Evolutionary conservation across 257 asterid species (phyloP).

Genomic region (Solanum okadae): DNA sequence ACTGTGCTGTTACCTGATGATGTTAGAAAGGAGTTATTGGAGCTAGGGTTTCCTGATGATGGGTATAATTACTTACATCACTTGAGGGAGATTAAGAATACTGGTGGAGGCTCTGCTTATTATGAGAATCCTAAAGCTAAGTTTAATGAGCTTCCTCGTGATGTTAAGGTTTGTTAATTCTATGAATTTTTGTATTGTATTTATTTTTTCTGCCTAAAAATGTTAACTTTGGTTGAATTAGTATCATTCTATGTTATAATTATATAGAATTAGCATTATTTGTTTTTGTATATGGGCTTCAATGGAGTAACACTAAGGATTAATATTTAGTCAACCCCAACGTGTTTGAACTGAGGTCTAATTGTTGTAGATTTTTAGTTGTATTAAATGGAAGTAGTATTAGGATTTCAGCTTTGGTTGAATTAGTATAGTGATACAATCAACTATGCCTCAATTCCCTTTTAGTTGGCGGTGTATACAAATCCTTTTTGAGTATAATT

Average conservation of each 20-base stretch:
- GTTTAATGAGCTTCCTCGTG: conserved; percentile 41
- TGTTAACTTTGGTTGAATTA: not conserved
- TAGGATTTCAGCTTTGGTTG: not conserved
- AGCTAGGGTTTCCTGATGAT: conserved; percentile 93
- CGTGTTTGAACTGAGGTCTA: not conserved
- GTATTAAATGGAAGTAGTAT: not conserved
- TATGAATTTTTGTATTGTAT: not conserved
- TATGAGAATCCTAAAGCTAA: conserved; percentile 69
- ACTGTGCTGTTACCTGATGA: conserved; percentile 42
- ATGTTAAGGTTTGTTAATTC: conserved; percentile 57
- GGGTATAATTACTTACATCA: conserved; percentile 84
- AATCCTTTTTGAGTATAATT: not conserved
- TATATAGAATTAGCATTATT: not conserved
- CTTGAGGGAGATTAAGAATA: conserved; percentile 73
- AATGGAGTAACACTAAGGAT: not conserved
- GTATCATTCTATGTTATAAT: not conserved
- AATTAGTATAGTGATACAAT: not conserved
- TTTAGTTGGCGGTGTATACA: not conserved
- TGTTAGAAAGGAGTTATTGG: conserved; percentile 69
- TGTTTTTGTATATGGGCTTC: not conserved
- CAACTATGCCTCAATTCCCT: not conserved
- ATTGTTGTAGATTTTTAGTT: not conserved
- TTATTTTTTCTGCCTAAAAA: not conserved
- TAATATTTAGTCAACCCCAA: not conserved
- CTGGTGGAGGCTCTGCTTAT: conserved; percentile 84